Conservation (phyloP, 176 grass and related monocot species). For the Bonia amplexicaulis region DNA sequence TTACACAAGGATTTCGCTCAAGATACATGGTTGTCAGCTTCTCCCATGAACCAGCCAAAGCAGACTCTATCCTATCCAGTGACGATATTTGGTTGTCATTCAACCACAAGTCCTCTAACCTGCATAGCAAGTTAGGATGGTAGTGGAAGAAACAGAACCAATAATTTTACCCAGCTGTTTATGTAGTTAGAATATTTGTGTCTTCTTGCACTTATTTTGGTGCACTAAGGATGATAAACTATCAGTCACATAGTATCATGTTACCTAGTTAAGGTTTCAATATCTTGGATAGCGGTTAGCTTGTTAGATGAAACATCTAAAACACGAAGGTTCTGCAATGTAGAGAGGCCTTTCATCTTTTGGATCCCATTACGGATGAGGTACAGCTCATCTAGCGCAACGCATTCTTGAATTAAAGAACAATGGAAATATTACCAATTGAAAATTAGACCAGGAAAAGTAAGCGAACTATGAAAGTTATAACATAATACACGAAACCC, state of each 20-base stretch:
- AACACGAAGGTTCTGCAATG: slow-evolving; percentile 67
- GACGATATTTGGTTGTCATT: slow-evolving; percentile 96
- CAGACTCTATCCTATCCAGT: slow-evolving; percentile 58
- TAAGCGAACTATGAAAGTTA: background rate
- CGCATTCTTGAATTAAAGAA: slow-evolving; percentile 56
- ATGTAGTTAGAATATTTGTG: background rate
- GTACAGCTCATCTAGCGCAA: slow-evolving; percentile 84
- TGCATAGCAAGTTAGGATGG: slow-evolving; percentile 25
- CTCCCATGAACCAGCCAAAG: slow-evolving; percentile 61
- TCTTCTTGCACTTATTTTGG: background rate
- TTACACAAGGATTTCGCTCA: slow-evolving; percentile 89
- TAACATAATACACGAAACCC: slow-evolving; percentile 65
- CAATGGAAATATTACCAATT: background rate
- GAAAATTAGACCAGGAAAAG: background rate
- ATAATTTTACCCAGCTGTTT: background rate
- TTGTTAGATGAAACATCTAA: slow-evolving; percentile 96
- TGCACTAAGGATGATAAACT: background rate
- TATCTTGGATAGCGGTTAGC: slow-evolving; percentile 54
- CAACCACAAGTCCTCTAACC: slow-evolving; percentile 94
- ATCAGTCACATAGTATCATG: background rate
- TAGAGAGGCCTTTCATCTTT: slow-evolving; percentile 89
- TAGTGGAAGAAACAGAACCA: background rate
- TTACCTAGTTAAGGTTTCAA: slow-evolving; percentile 78
- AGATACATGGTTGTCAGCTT: slow-evolving; percentile 92
- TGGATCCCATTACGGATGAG: slow-evolving; percentile 93